Percentiles rank a stretch among this genome's conserved stretches.
Evolutionary conservation across 2,329 filamentous ascomycete species (phyloP).

Genomic region (Leptosphaerulina australis): DNA sequence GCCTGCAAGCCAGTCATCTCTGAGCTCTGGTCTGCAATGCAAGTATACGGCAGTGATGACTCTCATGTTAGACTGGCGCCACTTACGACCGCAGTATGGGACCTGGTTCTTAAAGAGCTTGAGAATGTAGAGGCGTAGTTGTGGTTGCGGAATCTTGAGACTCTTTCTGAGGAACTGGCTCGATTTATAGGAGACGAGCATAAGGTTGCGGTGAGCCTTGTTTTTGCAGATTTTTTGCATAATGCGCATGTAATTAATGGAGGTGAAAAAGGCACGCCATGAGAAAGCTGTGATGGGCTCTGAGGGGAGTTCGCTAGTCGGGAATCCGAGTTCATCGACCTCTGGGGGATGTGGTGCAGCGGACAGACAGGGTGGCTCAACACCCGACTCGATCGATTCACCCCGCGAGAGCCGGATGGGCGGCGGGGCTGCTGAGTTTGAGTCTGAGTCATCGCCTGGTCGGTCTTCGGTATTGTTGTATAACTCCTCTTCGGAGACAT

Average conservation of each 20-base stretch:
- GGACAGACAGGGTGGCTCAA: conserved; percentile 31
- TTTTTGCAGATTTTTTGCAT: conserved; percentile 97
- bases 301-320: conserved; percentile 70
- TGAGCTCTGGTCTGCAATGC: conserved; percentile 87
- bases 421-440: conserved; percentile 78
- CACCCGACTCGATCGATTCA: conserved; percentile 37
- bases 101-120: conserved; percentile 99
- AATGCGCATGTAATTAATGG: conserved; percentile 92
- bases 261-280: conserved; percentile 91
- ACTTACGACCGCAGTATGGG: conserved; percentile 96
- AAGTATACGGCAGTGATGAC: conserved; percentile 97
- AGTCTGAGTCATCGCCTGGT: conserved; percentile 42
- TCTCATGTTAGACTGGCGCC: conserved; percentile 97
- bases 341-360: conserved; percentile 52
- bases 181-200: conserved; percentile 95
- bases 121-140: conserved; percentile 89
- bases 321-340: conserved; percentile 88
- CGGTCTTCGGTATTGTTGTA: conserved; percentile 26
- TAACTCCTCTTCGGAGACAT: conserved; percentile 49
- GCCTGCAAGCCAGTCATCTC: conserved; percentile 93
- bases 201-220: conserved; percentile 91
- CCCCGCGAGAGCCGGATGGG: conserved; percentile 69
- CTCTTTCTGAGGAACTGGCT: conserved; percentile 90
- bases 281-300: conserved; percentile 88
- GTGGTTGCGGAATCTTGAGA: conserved; percentile 85